Evolutionary conservation across 352 stramenopile genomes (phyloP).

Genomic region (Globisporangium lucens): DNA sequence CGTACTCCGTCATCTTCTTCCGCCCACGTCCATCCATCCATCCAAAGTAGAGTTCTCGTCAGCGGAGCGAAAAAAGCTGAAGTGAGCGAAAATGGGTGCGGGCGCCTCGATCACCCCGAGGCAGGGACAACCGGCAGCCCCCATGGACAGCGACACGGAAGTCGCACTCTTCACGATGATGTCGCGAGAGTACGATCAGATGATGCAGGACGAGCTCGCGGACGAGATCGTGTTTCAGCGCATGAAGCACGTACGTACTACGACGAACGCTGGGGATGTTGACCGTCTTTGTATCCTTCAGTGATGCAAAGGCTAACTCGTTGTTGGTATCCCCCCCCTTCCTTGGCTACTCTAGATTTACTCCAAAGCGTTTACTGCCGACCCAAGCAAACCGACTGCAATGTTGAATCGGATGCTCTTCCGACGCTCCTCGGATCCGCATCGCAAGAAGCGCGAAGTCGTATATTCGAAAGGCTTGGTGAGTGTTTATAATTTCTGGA

Average conservation of each 20-base stretch:
- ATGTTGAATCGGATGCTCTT: constrained; percentile 33
- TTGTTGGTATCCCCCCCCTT: background rate
- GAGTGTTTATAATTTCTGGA: background rate
- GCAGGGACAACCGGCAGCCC: constrained; percentile 8
- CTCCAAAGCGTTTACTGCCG: constrained; percentile 38
- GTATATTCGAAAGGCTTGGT: constrained; percentile 74
- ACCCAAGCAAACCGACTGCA: constrained; percentile 26
- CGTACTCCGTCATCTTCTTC: constrained; percentile 8
- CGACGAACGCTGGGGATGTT: background rate
- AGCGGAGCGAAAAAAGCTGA: background rate
- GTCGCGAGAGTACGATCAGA: constrained; percentile 62
- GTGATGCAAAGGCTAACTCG: background rate
- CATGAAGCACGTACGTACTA: constrained; percentile 55
- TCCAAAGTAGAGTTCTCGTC: background rate
- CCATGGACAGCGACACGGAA: constrained; percentile 24
- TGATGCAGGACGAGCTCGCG: constrained; percentile 42
- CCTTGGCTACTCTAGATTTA: constrained; percentile 28
- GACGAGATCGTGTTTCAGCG: constrained; percentile 76
- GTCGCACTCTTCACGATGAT: constrained; percentile 57
- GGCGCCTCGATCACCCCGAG: constrained; percentile 30
- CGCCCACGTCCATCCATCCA: background rate
- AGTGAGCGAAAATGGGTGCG: constrained; percentile 33
- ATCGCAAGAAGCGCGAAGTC: constrained; percentile 69
- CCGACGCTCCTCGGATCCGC: constrained; percentile 46
- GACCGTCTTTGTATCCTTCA: background rate